Conservation (phyloP, 148 eudicot genomes). For the Salicornia ramosissima region DNA sequence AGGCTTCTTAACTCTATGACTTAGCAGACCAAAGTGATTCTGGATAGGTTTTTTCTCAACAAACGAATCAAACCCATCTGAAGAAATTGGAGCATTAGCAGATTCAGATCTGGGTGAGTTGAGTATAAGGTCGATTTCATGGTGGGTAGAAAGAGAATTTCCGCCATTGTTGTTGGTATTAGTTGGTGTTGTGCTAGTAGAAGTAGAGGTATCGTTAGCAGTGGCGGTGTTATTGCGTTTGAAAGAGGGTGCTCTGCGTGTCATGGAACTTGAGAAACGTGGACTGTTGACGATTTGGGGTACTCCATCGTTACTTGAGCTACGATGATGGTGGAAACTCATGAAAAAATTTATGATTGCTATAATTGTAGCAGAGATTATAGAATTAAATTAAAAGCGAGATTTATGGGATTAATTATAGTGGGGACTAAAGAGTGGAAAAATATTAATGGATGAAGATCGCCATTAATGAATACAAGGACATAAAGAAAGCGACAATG, state of each 20-base stretch:
- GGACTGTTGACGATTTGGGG: constrained; percentile 70
- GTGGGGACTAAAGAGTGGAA: too few relatives aligned
- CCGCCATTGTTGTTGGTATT: constrained; percentile 1
- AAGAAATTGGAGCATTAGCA: constrained; percentile 21
- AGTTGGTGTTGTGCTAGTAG: neutral
- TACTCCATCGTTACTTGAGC: constrained; percentile 35
- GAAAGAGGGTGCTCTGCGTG: constrained; percentile 85
- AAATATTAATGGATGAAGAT: too few relatives aligned
- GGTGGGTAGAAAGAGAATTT: constrained; percentile 27
- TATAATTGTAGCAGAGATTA: neutral
- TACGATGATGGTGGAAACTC: constrained; percentile 43
- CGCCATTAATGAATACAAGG: constrained; percentile 3
- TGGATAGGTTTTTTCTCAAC: constrained; percentile 46
- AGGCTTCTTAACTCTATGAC: constrained; percentile 29
- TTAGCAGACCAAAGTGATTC: constrained; percentile 26
- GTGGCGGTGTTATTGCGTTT: constrained; percentile 36
- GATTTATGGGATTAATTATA: too few relatives aligned
- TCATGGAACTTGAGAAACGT: constrained; percentile 62
- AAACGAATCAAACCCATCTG: constrained; percentile 37
- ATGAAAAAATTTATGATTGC: neutral
- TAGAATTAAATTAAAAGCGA: too few relatives aligned
- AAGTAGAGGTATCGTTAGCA: constrained; percentile 4
- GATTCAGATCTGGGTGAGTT: constrained; percentile 84
- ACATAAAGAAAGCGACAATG: neutral
- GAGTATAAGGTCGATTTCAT: constrained; percentile 53